These are phyloP conservation scores for Colletotrichum sp. DNA, from an alignment of 2,329 filamentous ascomycete genomes.

Conservation along the genomic window DNA sequence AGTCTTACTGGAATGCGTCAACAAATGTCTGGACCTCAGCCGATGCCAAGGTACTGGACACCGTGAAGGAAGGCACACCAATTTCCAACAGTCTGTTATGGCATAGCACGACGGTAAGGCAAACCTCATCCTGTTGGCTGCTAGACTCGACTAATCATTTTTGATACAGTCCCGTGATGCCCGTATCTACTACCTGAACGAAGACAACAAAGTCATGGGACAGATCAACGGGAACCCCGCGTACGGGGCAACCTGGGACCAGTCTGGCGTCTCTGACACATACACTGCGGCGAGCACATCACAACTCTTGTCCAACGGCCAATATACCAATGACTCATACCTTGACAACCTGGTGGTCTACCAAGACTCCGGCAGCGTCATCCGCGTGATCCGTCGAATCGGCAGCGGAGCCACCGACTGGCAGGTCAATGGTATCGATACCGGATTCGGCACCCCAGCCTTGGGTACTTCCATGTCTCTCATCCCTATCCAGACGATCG, in stretches of 20 bases:
- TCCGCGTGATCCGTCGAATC: conserved; percentile 1
- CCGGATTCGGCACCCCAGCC: background rate
- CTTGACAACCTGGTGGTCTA: conserved; percentile 14
- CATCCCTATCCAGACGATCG: conserved; percentile 5
- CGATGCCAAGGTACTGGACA: background rate
- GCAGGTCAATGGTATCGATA: background rate
- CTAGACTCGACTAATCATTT: background rate
- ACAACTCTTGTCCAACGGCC: conserved; percentile 13
- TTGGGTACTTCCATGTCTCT: conserved; percentile 3
- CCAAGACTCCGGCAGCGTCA: conserved; percentile 3
- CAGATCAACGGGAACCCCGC: background rate
- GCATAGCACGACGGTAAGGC: conserved; percentile 4
- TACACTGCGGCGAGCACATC: conserved; percentile 3
- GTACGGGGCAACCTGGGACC: conserved; percentile 4
- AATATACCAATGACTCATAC: conserved; percentile 4
- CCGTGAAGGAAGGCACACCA: conserved; percentile 13
- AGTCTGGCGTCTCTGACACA: conserved; percentile 8
- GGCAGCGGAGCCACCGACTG: conserved; percentile 7
- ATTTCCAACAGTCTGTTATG: conserved; percentile 20
- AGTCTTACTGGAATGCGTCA: conserved; percentile 16
- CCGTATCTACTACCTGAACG: conserved; percentile 15
- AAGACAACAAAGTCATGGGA: conserved; percentile 11
- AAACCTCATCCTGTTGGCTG: too few species aligned
- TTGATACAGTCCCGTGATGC: background rate
- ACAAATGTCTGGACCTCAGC: background rate